A percentile compares a stretch with the other conserved stretches of the same genome.
Evolutionary conservation across 2,329 filamentous ascomycete genomes (phyloP).

Genomic region (Fusarium bactridioides): DNA sequence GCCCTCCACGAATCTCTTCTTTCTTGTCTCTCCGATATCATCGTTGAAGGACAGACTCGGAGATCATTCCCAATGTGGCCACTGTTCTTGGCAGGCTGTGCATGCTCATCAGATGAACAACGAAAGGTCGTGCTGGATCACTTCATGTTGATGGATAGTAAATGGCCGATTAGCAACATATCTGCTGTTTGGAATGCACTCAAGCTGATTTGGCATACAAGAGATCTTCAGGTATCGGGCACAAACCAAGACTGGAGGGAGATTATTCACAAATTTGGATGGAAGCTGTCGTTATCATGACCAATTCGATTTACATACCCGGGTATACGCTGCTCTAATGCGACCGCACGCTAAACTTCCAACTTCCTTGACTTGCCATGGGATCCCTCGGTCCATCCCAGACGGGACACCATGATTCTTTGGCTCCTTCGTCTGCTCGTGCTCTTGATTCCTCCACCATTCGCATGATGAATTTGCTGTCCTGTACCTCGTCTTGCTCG

Average conservation of each 20-base stretch:
- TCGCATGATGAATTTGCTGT: constrained; percentile 29
- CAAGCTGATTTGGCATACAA: constrained; percentile 33
- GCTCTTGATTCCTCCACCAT: constrained; percentile 30
- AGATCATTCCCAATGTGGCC: constrained; percentile 40
- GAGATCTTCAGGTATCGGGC: constrained; percentile 18
- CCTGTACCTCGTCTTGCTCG: not conserved
- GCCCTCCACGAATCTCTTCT: constrained; percentile 23
- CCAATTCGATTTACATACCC: not conserved
- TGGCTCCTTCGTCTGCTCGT: constrained; percentile 20
- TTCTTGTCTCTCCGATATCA: constrained; percentile 27
- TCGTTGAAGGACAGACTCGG: constrained; percentile 29
- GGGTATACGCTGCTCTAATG: constrained; percentile 1
- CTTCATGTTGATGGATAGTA: constrained; percentile 30
- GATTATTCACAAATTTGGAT: constrained; percentile 38
- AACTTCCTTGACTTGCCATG: constrained; percentile 20
- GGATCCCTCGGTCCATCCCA: constrained; percentile 35
- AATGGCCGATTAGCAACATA: constrained; percentile 39
- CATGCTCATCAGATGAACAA: constrained; percentile 34
- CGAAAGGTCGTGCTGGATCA: constrained; percentile 33
- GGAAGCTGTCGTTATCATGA: constrained; percentile 30
- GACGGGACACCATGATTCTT: constrained; percentile 36
- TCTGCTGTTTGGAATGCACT: constrained; percentile 36
- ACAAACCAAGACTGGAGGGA: constrained; percentile 36
- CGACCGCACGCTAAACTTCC: constrained; percentile 20
- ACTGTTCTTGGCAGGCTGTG: constrained; percentile 36